Evolutionary conservation across 2,329 filamentous ascomycete species (phyloP), one percentile per base, ranked within the genome.

Genomic region (Ciborinia camelliae): DNA sequence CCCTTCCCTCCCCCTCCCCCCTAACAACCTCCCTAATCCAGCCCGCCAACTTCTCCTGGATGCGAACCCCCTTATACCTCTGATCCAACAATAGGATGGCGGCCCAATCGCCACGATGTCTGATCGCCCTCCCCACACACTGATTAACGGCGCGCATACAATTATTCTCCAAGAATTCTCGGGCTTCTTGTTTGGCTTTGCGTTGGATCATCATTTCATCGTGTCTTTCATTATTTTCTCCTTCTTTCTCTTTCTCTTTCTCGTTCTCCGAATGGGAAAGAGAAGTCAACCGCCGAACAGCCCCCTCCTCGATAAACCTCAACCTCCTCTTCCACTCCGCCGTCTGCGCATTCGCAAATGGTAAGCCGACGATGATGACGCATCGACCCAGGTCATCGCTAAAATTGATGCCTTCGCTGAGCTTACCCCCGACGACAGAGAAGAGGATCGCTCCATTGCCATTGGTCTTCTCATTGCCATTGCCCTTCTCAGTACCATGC

Each of bases 331-430:
- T 92, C 94, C 94, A 98, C 73, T 97, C 92, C 1, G 92, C 88
- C 12, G 90, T 92, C 70, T 90, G 86, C 62, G 92, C 87, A 71
- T 98, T 99, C 0, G 95, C 92, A 71, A 96, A 99, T 0, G 95
- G 95, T 4, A 99, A 80, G 0, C 95, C 95, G 18, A 98, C 86
- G n/a, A 98, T 90, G 18, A 96, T 81, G 10, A 99, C 92, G 62
- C 91, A 94, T 32, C 95, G 88, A 1, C 95, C 95, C 0, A 99
- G 86, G 3, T 84, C 82, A 77, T 99, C 93, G 0, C 91, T 94
- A 79, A 99, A 99, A 78, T 99, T 99, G 79, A 99, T 99, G 69
- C 95, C 95, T 78, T 99, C 95, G 65, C 91, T 96, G 79, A 99
- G 89, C 70, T 94, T 96, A 18, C 95, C 95, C 63, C 94, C 94